phyloP scores from a whole-genome alignment of 2,329 filamentous ascomycete species.

The Stemphylium beticola region DNA sequence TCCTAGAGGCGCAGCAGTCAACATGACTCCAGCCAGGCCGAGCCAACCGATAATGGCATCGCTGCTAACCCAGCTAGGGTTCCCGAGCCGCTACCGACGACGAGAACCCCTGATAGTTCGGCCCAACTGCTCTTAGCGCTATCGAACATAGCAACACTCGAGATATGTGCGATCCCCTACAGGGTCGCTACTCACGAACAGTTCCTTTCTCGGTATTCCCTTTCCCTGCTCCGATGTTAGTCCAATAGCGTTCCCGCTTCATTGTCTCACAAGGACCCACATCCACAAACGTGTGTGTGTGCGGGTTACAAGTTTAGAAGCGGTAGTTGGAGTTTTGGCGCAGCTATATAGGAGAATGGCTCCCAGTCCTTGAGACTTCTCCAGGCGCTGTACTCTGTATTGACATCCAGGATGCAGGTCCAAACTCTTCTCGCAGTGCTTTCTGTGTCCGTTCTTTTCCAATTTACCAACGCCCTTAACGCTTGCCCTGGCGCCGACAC shows the following conservation, averaged over 20 bases:
- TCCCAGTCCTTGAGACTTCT: not conserved
- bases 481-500: constrained; percentile 28
- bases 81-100: constrained; percentile 11
- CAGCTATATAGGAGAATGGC: constrained; percentile 7
- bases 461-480: constrained; percentile 24
- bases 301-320: constrained; percentile 21
- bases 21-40: constrained; percentile 13
- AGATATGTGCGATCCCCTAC: not conserved
- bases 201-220: constrained; percentile 4
- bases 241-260: constrained; percentile 4
- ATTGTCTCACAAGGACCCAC: constrained; percentile 4
- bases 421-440: constrained; percentile 19
- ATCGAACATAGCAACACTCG: constrained; percentile 7
- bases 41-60: constrained; percentile 7
- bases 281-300: not conserved
- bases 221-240: constrained; percentile 1
- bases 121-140: constrained; percentile 1
- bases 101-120: constrained; percentile 1
- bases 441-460: constrained; percentile 23
- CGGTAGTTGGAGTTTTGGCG: not conserved
- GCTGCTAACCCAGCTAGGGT: constrained; percentile 3
- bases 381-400: constrained; percentile 9
- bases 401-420: constrained; percentile 22
- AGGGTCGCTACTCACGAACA: constrained; percentile 5
- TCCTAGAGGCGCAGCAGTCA: constrained; percentile 7